Conservation (phyloP, 2,329 filamentous ascomycete species). For the Alternaria triticimaculans region DNA sequence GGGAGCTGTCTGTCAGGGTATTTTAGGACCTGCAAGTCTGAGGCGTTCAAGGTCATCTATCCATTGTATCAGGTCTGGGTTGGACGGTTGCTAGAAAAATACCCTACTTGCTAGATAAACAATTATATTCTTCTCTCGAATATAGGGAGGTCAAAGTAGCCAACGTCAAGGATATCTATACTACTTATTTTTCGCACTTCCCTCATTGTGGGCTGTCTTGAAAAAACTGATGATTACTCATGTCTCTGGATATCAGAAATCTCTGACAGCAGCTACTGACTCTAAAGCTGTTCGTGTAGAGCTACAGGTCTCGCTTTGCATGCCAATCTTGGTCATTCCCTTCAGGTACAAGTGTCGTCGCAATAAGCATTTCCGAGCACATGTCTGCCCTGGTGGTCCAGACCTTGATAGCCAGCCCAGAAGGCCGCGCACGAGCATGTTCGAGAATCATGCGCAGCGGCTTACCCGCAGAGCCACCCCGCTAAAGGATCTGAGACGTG, state of each 20-base stretch:
- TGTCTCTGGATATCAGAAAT: not conserved
- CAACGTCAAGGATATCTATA: not conserved
- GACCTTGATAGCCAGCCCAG: slow-evolving; percentile 29
- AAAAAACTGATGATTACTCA: not conserved
- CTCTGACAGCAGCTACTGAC: not conserved
- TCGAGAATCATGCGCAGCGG: slow-evolving; percentile 23
- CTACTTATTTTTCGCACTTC: not conserved
- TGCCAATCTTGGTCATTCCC: not conserved
- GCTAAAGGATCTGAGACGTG: slow-evolving; percentile 31
- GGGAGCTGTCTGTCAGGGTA: slow-evolving; percentile 3
- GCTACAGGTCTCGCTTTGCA: not conserved
- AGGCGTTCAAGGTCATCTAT: slow-evolving; percentile 3
- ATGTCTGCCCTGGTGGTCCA: slow-evolving; percentile 33
- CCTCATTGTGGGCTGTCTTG: not conserved
- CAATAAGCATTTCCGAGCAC: slow-evolving; percentile 44
- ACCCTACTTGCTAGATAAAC: slow-evolving; percentile 15
- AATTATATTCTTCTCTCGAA: slow-evolving; percentile 1
- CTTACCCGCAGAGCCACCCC: slow-evolving; percentile 34
- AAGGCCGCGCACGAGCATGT: slow-evolving; percentile 27
- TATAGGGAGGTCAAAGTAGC: not conserved
- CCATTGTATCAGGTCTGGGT: slow-evolving; percentile 3
- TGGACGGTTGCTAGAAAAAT: slow-evolving; percentile 12
- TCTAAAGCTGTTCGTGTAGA: not conserved
- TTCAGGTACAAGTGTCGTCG: slow-evolving; percentile 31
- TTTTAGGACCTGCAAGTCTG: slow-evolving; percentile 3